A percentile compares a stretch with the other conserved stretches of the same genome.
Conservation (phyloP, 108 stramenopile genomes). For the Licmophora abbreviata region DNA sequence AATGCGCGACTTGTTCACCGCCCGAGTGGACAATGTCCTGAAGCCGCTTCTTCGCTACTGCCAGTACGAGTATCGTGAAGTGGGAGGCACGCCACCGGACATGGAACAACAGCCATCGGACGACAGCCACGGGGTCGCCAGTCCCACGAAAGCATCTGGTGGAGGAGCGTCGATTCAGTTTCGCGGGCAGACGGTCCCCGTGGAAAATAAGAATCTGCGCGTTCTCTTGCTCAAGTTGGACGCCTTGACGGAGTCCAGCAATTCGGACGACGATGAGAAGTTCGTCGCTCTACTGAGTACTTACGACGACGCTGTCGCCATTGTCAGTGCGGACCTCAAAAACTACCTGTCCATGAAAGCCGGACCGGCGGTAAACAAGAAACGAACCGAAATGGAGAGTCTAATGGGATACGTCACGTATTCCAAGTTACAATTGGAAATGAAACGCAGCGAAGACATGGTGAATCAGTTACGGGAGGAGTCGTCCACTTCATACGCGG, state of each 20-base stretch:
- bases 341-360: constrained; percentile 35
- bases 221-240: constrained; percentile 32
- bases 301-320: constrained; percentile 63
- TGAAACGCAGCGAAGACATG: constrained; percentile 40
- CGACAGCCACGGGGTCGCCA: background rate
- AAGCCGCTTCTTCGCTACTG: constrained; percentile 66
- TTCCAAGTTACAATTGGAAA: constrained; percentile 44
- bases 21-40: constrained; percentile 60
- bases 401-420: constrained; percentile 60
- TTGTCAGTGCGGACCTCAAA: constrained; percentile 32
- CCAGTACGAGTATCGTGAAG: constrained; percentile 57
- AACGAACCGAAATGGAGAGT: constrained; percentile 43
- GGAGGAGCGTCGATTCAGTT: constrained; percentile 27
- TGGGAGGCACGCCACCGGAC: constrained; percentile 13
- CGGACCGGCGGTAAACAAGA: constrained; percentile 66
- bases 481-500: constrained; percentile 18
- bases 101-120: constrained; percentile 4
- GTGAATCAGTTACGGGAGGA: constrained; percentile 32
- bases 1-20: constrained; percentile 61
- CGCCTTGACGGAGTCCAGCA: background rate
- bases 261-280: constrained; percentile 16
- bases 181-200: constrained; percentile 41
- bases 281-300: constrained; percentile 56
- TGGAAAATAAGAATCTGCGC: constrained; percentile 42
- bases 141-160: background rate